Base-by-base conservation (phyloP, 768 basidiomycete species). In the Albatrellus ellisii region DNA sequence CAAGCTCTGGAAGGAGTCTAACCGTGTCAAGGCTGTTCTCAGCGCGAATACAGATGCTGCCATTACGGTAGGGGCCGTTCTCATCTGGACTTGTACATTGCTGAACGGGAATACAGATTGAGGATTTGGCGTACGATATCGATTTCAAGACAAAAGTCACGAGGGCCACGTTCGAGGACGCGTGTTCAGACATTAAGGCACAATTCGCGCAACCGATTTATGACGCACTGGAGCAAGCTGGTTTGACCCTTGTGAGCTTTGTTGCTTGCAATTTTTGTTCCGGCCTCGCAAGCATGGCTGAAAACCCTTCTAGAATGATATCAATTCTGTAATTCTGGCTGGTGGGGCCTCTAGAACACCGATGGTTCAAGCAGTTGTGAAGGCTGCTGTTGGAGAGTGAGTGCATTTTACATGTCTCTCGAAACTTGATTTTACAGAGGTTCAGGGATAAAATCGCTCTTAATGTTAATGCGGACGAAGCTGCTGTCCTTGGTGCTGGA, bases 391-490 rank as follows among this genome's bases (percentile, higher is more conserved):
- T 41, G 89, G 89, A 56, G 78, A 82, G 74, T 81, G 58, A 46
- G 82, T 70, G 4, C 5, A 9, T 24, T 17, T 26, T 21, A 3
- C 33, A 1, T 14, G 22, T 36, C 36, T 6, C 21, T 7, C 36
- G n/a, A 17, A 15, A 8, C 4, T 11, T 47, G 43, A 39, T 45
- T 36, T 17, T 34, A 17, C 35, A 20, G 20, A 21, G 44, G 12
- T 28, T 4, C 39, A 83, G 79, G 36, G 74, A 79, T 40, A 88
- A 86, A 60, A 82, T 98, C 44, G 88, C 94, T 4, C 69, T 81
- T 55, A 98, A 97, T 51, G 87, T 99, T 46, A 98, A 99, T 57
- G 82, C 94, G 0, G 95, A 98, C 56, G 95, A 99, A 62, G 87
- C 90, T 0, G 86, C 84, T 20, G 94, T 97, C 15, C 73, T 99